Percentiles rank a stretch among this genome's conserved stretches.
Conservation (phyloP, 2,329 filamentous ascomycete species). For the Phaeosphaeria sp. region DNA sequence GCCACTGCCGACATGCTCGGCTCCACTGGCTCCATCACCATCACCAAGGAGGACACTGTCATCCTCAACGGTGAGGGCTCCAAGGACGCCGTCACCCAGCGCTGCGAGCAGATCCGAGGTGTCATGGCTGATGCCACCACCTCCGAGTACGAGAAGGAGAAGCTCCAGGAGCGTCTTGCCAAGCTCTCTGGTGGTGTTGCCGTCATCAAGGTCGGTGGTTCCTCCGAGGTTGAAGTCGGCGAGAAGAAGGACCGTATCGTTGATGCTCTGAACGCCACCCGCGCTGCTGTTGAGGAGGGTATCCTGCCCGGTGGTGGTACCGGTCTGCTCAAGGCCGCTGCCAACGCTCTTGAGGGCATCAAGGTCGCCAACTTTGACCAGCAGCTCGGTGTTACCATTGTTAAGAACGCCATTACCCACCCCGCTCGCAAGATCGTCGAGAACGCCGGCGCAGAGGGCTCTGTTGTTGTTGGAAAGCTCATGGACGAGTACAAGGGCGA, state of each 20-base stretch:
- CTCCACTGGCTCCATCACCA: conserved; percentile 96
- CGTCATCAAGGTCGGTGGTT: conserved; percentile 98
- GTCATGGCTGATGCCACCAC: conserved; percentile 93
- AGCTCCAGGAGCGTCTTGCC: conserved; percentile 98
- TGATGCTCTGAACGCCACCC: conserved; percentile 96
- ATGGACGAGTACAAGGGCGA: conserved; percentile 89
- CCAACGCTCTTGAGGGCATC: conserved; percentile 81
- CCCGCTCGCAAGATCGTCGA: conserved; percentile 95
- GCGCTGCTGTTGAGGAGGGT: conserved; percentile 97
- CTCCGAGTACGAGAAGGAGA: conserved; percentile 99
- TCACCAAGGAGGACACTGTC: conserved; percentile 99
- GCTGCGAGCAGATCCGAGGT: conserved; percentile 98
- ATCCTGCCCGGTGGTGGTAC: conserved; percentile 99
- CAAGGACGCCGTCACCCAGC: conserved; percentile 92
- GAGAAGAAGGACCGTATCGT: conserved; percentile 99
- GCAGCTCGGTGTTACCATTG: conserved; percentile 95
- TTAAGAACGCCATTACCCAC: conserved; percentile 97
- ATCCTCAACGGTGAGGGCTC: conserved; percentile 94
- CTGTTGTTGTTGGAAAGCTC: conserved; percentile 96
- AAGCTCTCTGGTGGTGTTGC: conserved; percentile 99
- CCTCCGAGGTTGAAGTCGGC: conserved; percentile 96
- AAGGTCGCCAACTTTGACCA: conserved; percentile 98
- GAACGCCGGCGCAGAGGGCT: conserved; percentile 95
- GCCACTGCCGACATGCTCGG: conserved; percentile 94
- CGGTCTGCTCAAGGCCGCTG: conserved; percentile 94